phyloP scores from a whole-genome alignment of 192 early-diverging fungal genomes.

The Backusella westeae region DNA sequence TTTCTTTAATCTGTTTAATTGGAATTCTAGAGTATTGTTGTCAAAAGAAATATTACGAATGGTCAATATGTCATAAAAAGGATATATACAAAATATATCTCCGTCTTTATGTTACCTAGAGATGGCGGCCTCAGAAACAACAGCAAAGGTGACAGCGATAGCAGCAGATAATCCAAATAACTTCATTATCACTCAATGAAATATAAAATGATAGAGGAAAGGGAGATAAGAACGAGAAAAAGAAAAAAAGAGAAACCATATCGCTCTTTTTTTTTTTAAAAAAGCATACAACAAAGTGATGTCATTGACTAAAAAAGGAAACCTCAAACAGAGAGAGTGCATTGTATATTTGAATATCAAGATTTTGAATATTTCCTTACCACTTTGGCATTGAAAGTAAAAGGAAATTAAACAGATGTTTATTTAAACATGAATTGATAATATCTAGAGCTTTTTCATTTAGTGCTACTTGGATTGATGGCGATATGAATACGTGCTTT shows the following conservation, averaged over 20 bases:
- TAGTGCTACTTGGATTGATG: too few relatives aligned
- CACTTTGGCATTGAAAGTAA: too few relatives aligned
- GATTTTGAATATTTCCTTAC: too few relatives aligned
- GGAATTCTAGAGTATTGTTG: constrained; percentile 37
- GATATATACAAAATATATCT: not conserved
- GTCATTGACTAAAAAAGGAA: not conserved
- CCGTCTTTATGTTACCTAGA: constrained; percentile 20
- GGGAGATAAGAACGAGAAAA: not conserved
- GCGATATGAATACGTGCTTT: too few relatives aligned
- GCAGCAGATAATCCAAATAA: constrained; percentile 24
- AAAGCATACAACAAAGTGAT: not conserved
- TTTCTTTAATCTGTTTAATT: constrained; percentile 69
- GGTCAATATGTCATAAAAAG: not conserved
- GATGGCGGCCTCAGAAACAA: constrained; percentile 19
- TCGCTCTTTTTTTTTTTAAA: not conserved
- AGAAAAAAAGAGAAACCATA: not conserved
- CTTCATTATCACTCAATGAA: constrained; percentile 26
- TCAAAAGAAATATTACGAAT: not conserved
- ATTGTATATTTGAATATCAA: too few relatives aligned
- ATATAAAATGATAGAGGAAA: not conserved
- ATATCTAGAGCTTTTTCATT: too few relatives aligned
- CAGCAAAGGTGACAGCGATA: constrained; percentile 14
- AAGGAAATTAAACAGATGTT: too few relatives aligned
- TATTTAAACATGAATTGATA: too few relatives aligned
- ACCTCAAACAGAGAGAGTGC: not conserved